These are phyloP conservation scores for Tulasnella sp. DNA, from an alignment of 768 basidiomycete species.

Conservation along the genomic window DNA sequence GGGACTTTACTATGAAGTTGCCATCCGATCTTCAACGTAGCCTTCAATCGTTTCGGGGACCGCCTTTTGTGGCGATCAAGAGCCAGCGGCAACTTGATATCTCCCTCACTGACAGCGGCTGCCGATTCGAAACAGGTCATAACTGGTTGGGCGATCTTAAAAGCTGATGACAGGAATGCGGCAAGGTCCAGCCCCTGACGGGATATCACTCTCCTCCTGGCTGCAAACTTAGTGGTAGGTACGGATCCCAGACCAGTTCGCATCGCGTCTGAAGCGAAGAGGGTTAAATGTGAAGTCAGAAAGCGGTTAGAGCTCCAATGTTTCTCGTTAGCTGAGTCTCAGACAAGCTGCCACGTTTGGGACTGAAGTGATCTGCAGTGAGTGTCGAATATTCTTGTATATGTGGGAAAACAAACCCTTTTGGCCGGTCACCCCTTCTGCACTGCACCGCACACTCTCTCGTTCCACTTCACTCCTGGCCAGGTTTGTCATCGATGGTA, in stretches of 20 bases:
- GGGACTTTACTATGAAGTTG: not conserved
- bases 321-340: slow-evolving; percentile 55
- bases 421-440: too few relatives aligned
- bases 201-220: too few relatives aligned
- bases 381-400: not conserved
- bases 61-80: not conserved
- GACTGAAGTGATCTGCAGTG: not conserved
- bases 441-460: too few relatives aligned
- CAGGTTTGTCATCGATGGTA: too few relatives aligned
- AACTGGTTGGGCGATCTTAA: too few relatives aligned
- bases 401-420: not conserved
- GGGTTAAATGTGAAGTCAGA: not conserved
- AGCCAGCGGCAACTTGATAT: not conserved
- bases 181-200: too few relatives aligned
- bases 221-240: too few relatives aligned
- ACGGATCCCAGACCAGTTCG: too few relatives aligned
- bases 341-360: slow-evolving; percentile 52
- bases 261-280: not conserved
- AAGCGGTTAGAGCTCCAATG: not conserved
- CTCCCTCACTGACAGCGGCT: not conserved
- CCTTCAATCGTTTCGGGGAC: not conserved
- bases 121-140: not conserved
- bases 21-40: not conserved
- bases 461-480: too few relatives aligned
- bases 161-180: too few relatives aligned